Base-by-base conservation (phyloP, 768 basidiomycete genomes). In the Myochromella boudieri region DNA sequence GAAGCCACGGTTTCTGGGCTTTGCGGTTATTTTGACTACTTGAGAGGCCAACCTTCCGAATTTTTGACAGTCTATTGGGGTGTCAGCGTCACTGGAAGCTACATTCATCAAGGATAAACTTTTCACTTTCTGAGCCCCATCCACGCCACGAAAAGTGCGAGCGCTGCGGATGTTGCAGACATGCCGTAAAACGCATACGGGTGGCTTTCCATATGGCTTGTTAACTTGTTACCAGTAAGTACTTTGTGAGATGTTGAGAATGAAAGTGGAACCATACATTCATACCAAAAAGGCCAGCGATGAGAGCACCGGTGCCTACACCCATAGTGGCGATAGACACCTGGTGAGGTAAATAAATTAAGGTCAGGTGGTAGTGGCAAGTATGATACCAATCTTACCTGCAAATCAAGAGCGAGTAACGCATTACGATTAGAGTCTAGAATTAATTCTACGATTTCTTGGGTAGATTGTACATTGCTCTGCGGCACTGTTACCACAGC, bases 401-500 rank as follows among this genome's bases (percentile, higher is more conserved):
- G 87, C 32, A 98, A 75, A 67, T 97, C 95, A 26, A 98, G 78
- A 37, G 91, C 91, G 17, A 98, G 75, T 12, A 98, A 74, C 4
- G 88, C 81, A 58, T 98, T 98, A 38, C 95, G 86, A 69, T 97
- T 97, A 38, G 94, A 89, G 65, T 98, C 95, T 31, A 98, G 76
- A 59, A 97, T 93, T 49, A 98, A 77, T 66, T 98, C 95, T 2
- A 95, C 91, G 43, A 98, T 97, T 68, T 98, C 95, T 71, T 97
- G 95, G 0, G 95, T 98, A 10, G 94, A 93, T 68, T 94, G 89
- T 29, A 98, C 91, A 62, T 98, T 97, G 44, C 77, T 81, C 92
- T 92, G 53, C 37, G 26, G n/a, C 18, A 33, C 6, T 24, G 27
- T 54, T 3, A 55, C 32, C n/a, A 34, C 37, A 15, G 12, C 1